These are phyloP conservation scores for Nannizziopsis barbatae DNA, from an alignment of 2,329 filamentous ascomycete species.

Conservation along the genomic window DNA sequence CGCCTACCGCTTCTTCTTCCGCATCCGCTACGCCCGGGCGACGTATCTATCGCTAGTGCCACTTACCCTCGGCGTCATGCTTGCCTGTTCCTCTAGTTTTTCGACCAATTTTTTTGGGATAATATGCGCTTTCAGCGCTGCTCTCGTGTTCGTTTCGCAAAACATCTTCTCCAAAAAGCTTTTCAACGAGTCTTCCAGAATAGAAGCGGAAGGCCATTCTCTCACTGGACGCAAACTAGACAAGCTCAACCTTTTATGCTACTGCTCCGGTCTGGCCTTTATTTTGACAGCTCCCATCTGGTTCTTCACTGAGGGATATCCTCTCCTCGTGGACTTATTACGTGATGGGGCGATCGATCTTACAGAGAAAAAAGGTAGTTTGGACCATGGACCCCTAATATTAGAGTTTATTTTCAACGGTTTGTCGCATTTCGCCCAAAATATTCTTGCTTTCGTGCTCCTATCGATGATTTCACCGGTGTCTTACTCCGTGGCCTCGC, in stretches of 20 bases:
- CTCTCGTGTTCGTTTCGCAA: constrained; percentile 90
- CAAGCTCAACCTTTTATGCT: constrained; percentile 92
- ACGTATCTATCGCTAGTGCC: constrained; percentile 88
- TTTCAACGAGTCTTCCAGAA: constrained; percentile 84
- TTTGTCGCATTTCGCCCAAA: constrained; percentile 90
- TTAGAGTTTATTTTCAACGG: constrained; percentile 97
- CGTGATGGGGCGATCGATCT: constrained; percentile 69
- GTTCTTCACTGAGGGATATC: constrained; percentile 80
- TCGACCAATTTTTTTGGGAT: constrained; percentile 85
- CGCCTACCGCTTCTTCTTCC: constrained; percentile 79
- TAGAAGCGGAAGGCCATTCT: constrained; percentile 60
- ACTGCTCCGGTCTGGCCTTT: constrained; percentile 90
- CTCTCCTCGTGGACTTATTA: constrained; percentile 64
- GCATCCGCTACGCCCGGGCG: constrained; percentile 73
- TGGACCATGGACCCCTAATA: constrained; percentile 49
- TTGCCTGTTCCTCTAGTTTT: constrained; percentile 88
- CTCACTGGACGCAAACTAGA: constrained; percentile 68
- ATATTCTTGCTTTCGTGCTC: constrained; percentile 86
- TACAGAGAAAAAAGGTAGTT: constrained; percentile 62
- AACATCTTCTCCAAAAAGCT: constrained; percentile 98
- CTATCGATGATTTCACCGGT: constrained; percentile 90
- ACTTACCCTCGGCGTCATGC: constrained; percentile 83
- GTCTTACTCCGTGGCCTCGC: constrained; percentile 87
- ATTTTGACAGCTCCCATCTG: constrained; percentile 80
- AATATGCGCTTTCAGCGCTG: constrained; percentile 74